These are phyloP conservation scores for Sclerotiophoma versabilis DNA, from an alignment of 2,329 filamentous ascomycete species.

Conservation along the genomic window DNA sequence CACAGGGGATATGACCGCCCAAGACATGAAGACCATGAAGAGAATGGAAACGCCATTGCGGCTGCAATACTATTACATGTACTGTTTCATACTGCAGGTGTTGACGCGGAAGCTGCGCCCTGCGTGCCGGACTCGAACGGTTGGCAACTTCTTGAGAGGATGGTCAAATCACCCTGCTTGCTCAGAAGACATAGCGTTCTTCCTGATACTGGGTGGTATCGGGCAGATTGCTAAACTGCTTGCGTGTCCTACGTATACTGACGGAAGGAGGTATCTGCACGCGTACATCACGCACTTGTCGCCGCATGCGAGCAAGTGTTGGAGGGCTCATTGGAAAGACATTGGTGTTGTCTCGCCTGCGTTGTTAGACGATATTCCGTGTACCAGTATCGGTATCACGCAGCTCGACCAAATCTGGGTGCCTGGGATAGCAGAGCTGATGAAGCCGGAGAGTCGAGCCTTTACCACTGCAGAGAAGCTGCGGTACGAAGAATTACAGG, in stretches of 20 bases:
- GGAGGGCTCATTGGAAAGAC: conserved; percentile 46
- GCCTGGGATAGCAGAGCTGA: conserved; percentile 41
- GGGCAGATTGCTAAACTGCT: conserved; percentile 45
- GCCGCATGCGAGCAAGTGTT: conserved; percentile 44
- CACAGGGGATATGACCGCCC: conserved; percentile 35
- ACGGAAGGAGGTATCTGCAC: conserved; percentile 42
- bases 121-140: conserved; percentile 35
- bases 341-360: conserved; percentile 45
- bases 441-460: conserved; percentile 37
- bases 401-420: conserved; percentile 48
- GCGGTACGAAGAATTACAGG: conserved; percentile 37
- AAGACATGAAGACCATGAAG: conserved; percentile 41
- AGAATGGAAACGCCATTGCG: conserved; percentile 42
- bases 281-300: conserved; percentile 46
- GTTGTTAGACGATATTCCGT: conserved; percentile 46
- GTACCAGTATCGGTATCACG: conserved; percentile 46
- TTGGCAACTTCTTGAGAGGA: conserved; percentile 41
- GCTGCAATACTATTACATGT: conserved; percentile 49
- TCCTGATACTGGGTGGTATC: conserved; percentile 46
- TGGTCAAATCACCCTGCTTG: conserved; percentile 43
- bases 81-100: conserved; percentile 47
- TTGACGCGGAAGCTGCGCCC: conserved; percentile 42
- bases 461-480: conserved; percentile 41
- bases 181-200: conserved; percentile 47
- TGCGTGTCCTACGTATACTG: conserved; percentile 40